Base-by-base conservation (phyloP, 371 early-diverging fungal genomes). In the Mucor saturninus region DNA sequence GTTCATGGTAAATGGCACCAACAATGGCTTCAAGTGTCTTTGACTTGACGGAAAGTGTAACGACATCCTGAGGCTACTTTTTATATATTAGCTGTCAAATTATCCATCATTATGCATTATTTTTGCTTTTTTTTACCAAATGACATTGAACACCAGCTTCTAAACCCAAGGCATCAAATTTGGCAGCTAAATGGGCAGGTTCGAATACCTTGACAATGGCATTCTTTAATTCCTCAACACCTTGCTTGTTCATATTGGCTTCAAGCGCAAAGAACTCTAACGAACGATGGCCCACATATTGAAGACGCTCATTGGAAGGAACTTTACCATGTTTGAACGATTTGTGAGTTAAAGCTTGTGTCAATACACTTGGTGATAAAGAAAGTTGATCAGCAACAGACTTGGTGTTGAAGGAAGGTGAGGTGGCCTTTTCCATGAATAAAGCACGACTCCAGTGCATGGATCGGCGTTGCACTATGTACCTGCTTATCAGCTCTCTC, bases 271-370 rank as follows among this genome's bases (percentile, higher is more conserved):
- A 72, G 26, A 72, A 72, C 21, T 68, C 67, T 26, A 83, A 57
- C n/a, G 69, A 73, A 38, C 77, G 79, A 38, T 69, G 76, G 67
- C 89, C 90, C 9, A 89, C 59, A 66, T 74, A 79, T 48, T 80
- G 73, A 52, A 93, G 77, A 59, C 85, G 84, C 69, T 90, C 91
- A 68, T 91, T 92, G 53, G 83, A 77, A 54, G 84, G 83, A 3
- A 79, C 72, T 43, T 61, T 77, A 29, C 83, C 87, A 46, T 89
- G 86, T 59, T 82, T 76, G 61, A 71, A 88, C 8, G 92, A 90
- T 72, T 83, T 85, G 70, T 93, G 92, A 26, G 93, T 92, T 58
- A 91, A 68, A 13, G 89, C 87, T 55, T 83, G 89, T 9, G 55
- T 56, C 29, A 70, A 62, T 9, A 53, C 56, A 46, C n/a, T 56